A percentile compares a stretch with the other conserved stretches of the same genome.
Evolutionary conservation across 1,284 basidiomycete genomes (phyloP).

Genomic region (Rhodotorula sp.): DNA sequence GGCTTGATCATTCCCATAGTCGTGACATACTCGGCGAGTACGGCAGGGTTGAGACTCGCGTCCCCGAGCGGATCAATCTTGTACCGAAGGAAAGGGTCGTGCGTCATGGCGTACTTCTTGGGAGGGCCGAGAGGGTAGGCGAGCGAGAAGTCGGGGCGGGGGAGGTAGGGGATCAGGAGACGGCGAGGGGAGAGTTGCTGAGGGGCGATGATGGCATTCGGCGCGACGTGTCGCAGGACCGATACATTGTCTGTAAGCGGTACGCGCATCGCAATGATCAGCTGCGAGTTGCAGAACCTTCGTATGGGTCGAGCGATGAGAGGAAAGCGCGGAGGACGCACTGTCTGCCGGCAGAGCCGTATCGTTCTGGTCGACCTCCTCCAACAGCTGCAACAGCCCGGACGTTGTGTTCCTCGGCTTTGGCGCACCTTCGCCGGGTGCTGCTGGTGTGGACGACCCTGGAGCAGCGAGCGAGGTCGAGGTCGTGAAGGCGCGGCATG

Average conservation of each 20-base stretch:
- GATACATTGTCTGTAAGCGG: slow-evolving; percentile 16
- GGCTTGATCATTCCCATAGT: slow-evolving; percentile 80
- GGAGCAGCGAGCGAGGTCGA: neutral
- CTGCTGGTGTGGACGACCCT: neutral
- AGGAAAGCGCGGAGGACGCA: neutral
- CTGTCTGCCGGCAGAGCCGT: neutral
- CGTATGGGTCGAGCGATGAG: neutral
- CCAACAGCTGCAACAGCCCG: neutral
- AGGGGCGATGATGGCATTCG: slow-evolving; percentile 28
- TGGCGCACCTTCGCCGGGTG: neutral
- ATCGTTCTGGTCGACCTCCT: neutral
- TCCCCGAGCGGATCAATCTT: slow-evolving; percentile 28
- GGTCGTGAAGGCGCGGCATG: slow-evolving; percentile 1
- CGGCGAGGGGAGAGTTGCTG: slow-evolving; percentile 30
- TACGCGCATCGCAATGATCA: no score
- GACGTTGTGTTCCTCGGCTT: neutral
- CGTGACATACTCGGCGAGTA: slow-evolving; percentile 69
- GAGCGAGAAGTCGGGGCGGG: slow-evolving; percentile 23
- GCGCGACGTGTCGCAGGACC: slow-evolving; percentile 23
- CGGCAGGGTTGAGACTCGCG: slow-evolving; percentile 58
- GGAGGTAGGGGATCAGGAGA: slow-evolving; percentile 33
- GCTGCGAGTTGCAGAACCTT: neutral
- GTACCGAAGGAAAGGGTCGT: slow-evolving; percentile 58
- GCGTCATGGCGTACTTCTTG: slow-evolving; percentile 14
- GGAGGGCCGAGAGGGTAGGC: slow-evolving; percentile 40